Percentiles rank a stretch among this genome's conserved stretches.
Evolutionary conservation across 108 stramenopile genomes (phyloP).

Genomic region (Ochromonas danica): DNA sequence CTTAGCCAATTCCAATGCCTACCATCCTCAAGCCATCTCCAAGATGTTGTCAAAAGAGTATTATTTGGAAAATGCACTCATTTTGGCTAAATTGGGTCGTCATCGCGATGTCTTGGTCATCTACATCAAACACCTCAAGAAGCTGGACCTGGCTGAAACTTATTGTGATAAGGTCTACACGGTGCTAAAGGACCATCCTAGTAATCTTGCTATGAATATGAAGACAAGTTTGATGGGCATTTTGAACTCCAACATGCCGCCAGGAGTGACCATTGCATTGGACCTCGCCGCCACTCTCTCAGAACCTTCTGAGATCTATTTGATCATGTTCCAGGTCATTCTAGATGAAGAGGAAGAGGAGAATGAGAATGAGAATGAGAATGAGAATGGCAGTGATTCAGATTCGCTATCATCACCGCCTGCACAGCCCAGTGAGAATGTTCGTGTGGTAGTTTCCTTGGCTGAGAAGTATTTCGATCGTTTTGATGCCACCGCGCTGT

Average conservation of each 20-base stretch:
- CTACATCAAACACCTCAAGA: constrained; percentile 38
- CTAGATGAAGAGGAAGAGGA: not conserved
- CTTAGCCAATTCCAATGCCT: constrained; percentile 38
- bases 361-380: not conserved
- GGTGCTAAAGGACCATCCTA: not conserved
- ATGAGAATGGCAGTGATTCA: not conserved
- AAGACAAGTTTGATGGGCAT: not conserved
- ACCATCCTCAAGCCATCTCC: constrained; percentile 39
- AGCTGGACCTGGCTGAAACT: not conserved
- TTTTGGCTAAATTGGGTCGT: constrained; percentile 47
- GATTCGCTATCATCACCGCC: not conserved
- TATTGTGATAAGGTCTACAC: constrained; percentile 20
- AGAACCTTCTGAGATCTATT: not conserved
- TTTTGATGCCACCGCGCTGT: not conserved
- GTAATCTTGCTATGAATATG: not conserved
- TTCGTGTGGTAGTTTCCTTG: not conserved
- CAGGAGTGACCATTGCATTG: not conserved
- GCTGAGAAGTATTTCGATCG: constrained; percentile 36
- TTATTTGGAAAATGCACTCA: constrained; percentile 51
- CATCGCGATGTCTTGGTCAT: constrained; percentile 51
- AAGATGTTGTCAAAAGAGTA: constrained; percentile 44
- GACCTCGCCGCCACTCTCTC: not conserved
- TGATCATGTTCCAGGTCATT: constrained; percentile 1
- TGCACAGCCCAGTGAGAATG: not conserved
- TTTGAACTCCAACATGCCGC: not conserved